Evolutionary conservation across 371 early-diverging fungal genomes (phyloP), one percentile per base, ranked within the genome.

Genomic region (Syncephalastrum monosporum): DNA sequence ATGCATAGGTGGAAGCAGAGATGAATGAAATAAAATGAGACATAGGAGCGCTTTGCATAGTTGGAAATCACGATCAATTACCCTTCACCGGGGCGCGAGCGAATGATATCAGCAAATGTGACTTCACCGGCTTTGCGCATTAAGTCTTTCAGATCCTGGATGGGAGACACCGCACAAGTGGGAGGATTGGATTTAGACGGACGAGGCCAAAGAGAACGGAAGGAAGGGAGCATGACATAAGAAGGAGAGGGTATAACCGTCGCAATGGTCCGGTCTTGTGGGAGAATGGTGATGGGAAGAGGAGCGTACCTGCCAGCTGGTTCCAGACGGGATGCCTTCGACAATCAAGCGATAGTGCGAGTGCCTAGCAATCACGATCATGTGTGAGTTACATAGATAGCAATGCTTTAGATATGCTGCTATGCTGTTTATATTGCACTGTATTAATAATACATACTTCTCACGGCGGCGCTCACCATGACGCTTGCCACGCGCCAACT

Each of bases 91-190:
- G 90, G 88, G 46, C 90, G 83, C 54, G 83, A 82, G 65, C 84
- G 85, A 75, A 86, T 87, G 38, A 92, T 86, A 68, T 96, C 94
- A 27, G 97, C 89, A 82, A 92, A 97, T 41, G 89, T 85, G 10
- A 97, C 96, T 71, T 95, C 94, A 59, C 97, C 97, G 55, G 94
- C 96, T 65, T 91, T 90, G 67, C 95, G 91, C 83, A 95, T 90
- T 70, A 93, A 82, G 72, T 96, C 96, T 81, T 97, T 97, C 77
- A 97, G 85, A 79, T 94, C 96, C 96, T 97, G 77, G 60, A 57
- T 44, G 59, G 53, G 58, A 60, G 60, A 48, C 42, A 57, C 33
- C 45, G 52, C 56, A 57, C 53, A 61, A 64, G 59, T 63, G 63
- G 59, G 50, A 64, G 53, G 57, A 51, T 57, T 47, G 17, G 47